Evolutionary conservation across 108 stramenopile genomes (phyloP), one percentile per base, ranked within the genome.

Genomic region (Craspedostauros australis): DNA sequence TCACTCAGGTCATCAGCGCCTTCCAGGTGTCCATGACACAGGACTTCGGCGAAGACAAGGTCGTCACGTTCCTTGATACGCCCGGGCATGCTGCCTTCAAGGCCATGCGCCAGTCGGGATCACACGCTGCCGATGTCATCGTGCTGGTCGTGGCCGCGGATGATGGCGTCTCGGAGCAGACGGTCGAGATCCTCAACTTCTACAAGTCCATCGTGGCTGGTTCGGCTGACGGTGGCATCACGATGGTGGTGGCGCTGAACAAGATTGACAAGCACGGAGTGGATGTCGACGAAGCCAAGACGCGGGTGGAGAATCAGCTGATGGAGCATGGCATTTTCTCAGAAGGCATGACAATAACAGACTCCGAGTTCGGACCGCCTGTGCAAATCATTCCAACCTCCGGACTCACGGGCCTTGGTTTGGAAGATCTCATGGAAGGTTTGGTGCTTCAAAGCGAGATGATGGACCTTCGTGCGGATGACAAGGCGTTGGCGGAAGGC

Each of bases 81-180:
- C 98, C 96, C 0, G 98, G 96, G 6, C 98, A 97, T 64, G 94
- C 93, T 4, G 95, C 96, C 2, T 98, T 98, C 65, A 66, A 68
- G 31, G 66, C 77, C 32, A 98, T 98, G 98, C 70, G 98, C 5
- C 72, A 83, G 39, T 86, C 93, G 0, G 96, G 96, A 34, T 85
- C 94, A 6, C 74, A 75, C 56, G 92, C 87, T 18, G 95, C 96
- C 15, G 98, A 99, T 71, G 76, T 96, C 2, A 95, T 95, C 27
- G 84, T 97, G 5, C 70, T 99, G 25, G 98, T 99, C 0, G 75
- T 99, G 3, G 96, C 96, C 5, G 95, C 93, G 5, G 95, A 95
- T 54, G 98, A 99, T 60, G 98, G 98, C 33, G 73, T 99, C 22
- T 80, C 80, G 15, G 83, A 80, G 19, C 98, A 99, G 66, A 97